phyloP scores from a whole-genome alignment of 2,329 filamentous ascomycete species.

The Fusarium longipes region DNA sequence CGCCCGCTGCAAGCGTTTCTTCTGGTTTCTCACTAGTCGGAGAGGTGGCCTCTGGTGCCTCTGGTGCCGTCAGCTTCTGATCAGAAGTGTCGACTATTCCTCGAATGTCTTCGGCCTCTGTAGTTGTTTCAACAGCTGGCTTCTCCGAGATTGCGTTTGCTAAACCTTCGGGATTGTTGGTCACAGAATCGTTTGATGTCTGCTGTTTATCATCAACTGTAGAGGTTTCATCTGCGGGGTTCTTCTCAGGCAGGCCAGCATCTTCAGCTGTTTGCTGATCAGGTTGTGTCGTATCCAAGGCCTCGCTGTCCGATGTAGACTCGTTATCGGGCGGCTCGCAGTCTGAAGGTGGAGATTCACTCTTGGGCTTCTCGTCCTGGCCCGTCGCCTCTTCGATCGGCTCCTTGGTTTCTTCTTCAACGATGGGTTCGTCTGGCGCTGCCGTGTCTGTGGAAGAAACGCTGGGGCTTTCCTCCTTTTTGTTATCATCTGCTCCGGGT shows the following conservation, averaged over 20 bases:
- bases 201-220: slow-evolving; percentile 10
- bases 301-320: neutral
- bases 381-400: slow-evolving; percentile 5
- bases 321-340: neutral
- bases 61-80: slow-evolving; percentile 2
- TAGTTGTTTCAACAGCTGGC: neutral
- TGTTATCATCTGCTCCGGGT: slow-evolving; percentile 5
- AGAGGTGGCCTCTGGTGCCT: slow-evolving; percentile 5
- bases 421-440: neutral
- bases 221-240: neutral
- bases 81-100: slow-evolving; percentile 7
- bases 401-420: slow-evolving; percentile 8
- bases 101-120: neutral
- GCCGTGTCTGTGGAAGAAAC: slow-evolving; percentile 7
- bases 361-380: neutral
- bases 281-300: neutral
- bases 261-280: slow-evolving; percentile 4
- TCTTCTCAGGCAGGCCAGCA: neutral
- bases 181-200: neutral
- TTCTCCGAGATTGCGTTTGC: slow-evolving; percentile 9
- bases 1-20: neutral
- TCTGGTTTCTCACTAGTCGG: neutral
- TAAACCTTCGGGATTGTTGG: slow-evolving; percentile 10
- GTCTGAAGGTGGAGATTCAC: neutral
- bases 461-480: slow-evolving; percentile 9